Evolutionary conservation across 805 yeast species (phyloP).

Genomic region (Nakazawaea sp.): DNA sequence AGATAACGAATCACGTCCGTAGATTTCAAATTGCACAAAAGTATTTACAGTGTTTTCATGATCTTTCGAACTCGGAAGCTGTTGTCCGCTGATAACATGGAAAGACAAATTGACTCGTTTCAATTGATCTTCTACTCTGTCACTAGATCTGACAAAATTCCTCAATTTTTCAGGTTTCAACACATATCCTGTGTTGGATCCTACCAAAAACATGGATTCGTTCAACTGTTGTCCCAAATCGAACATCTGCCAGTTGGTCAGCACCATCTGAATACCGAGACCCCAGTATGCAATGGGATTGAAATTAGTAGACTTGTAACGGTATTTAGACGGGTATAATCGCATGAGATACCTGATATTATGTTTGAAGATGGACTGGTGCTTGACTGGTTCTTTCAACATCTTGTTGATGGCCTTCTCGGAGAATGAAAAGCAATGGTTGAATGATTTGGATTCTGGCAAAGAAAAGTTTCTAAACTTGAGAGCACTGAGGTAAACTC

Average conservation of each 20-base stretch:
- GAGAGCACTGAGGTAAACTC: conserved; percentile 66
- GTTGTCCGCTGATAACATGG: conserved; percentile 72
- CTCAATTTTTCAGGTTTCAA: conserved; percentile 53
- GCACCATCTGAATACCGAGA: conserved; percentile 88
- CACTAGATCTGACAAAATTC: conserved; percentile 12
- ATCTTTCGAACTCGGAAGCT: conserved; percentile 65
- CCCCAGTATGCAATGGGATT: conserved; percentile 77
- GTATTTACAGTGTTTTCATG: conserved; percentile 45
- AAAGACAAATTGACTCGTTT: conserved; percentile 24
- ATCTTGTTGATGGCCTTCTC: conserved; percentile 63
- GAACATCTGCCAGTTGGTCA: conserved; percentile 93
- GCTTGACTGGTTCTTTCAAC: conserved; percentile 53
- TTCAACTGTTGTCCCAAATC: conserved; percentile 87
- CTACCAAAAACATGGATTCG: conserved; percentile 68
- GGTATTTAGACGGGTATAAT: conserved; percentile 75
- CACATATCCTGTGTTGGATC: conserved; percentile 64
- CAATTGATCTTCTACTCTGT: conserved; percentile 7
- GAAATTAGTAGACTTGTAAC: conserved; percentile 77
- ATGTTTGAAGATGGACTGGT: conserved; percentile 61
- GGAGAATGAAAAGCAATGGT: conserved; percentile 83
- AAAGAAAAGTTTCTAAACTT: conserved; percentile 78
- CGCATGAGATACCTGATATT: conserved; percentile 72
- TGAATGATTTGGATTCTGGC: conserved; percentile 74
- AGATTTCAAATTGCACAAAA: conserved; percentile 51
- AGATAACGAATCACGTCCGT: conserved; percentile 30